Conservation (phyloP, 169 alveolate genomes). For the Sarcocystis neurona region DNA sequence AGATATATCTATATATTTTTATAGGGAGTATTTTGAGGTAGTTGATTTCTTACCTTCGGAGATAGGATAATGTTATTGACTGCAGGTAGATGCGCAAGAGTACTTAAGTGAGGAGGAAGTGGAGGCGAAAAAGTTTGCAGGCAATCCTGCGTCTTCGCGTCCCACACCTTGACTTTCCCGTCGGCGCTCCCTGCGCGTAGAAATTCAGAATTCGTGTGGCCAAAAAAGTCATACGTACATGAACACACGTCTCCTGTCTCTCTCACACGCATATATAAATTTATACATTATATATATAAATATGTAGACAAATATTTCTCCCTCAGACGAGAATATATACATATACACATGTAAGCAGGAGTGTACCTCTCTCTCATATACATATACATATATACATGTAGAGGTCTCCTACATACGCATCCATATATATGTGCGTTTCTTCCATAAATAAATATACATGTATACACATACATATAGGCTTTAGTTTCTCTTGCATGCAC, state of each 20-base stretch:
- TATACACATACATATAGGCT: background rate
- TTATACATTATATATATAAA: too few relatives aligned
- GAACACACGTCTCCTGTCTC: background rate
- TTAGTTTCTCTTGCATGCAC: background rate
- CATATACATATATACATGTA: too few relatives aligned
- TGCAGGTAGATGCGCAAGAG: background rate
- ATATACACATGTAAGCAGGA: background rate
- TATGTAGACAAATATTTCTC: background rate
- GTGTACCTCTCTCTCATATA: background rate
- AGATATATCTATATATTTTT: too few relatives aligned
- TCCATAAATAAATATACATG: background rate
- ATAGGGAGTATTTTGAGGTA: too few relatives aligned
- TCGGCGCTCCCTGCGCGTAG: conserved; percentile 45
- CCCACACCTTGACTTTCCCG: conserved; percentile 64
- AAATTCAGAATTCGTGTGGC: too few relatives aligned
- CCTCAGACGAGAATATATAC: background rate
- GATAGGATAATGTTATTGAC: conserved; percentile 33
- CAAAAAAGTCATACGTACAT: too few relatives aligned
- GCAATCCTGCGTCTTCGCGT: conserved; percentile 55
- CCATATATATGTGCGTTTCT: background rate
- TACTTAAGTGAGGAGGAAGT: conserved; percentile 56
- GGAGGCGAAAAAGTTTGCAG: conserved; percentile 61
- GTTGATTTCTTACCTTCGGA: conserved; percentile 16
- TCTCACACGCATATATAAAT: too few relatives aligned
- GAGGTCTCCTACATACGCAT: background rate